Evolutionary conservation across 805 yeast species (phyloP).

Genomic region (Lipomyces oligophaga): DNA sequence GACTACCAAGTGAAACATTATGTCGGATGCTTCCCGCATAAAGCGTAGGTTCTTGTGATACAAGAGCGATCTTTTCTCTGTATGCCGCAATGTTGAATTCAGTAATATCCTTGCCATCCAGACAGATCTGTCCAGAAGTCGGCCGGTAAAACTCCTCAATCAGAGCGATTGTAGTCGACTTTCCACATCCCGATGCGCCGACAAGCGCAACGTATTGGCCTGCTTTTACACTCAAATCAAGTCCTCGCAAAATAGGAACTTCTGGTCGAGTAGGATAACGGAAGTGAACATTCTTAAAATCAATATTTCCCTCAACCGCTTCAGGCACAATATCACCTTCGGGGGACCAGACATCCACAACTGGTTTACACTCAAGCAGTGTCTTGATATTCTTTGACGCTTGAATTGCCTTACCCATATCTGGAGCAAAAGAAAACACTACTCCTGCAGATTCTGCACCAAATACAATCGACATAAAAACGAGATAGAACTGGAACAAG

Average conservation of each 20-base stretch:
- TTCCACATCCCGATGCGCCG: constrained; percentile 72
- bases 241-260: constrained; percentile 33
- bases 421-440: constrained; percentile 44
- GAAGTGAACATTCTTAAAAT: constrained; percentile 41
- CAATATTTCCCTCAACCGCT: constrained; percentile 50
- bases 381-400: constrained; percentile 39
- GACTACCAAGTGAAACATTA: constrained; percentile 50
- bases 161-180: constrained; percentile 46
- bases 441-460: constrained; percentile 46
- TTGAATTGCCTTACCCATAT: constrained; percentile 43
- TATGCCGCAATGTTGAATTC: constrained; percentile 49
- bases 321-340: constrained; percentile 34
- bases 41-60: constrained; percentile 54
- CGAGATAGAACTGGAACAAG: constrained; percentile 41
- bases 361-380: constrained; percentile 38
- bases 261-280: constrained; percentile 36
- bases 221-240: constrained; percentile 49
- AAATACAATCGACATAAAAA: constrained; percentile 40
- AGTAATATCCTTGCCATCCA: constrained; percentile 52
- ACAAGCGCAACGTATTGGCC: constrained; percentile 86
- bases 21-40: constrained; percentile 64
- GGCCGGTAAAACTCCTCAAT: constrained; percentile 52
- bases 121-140: constrained; percentile 45
- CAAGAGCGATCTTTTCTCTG: constrained; percentile 54
- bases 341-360: constrained; percentile 36